Conservation (phyloP, 805 yeast species). For the Jamesozyma lodderae region DNA sequence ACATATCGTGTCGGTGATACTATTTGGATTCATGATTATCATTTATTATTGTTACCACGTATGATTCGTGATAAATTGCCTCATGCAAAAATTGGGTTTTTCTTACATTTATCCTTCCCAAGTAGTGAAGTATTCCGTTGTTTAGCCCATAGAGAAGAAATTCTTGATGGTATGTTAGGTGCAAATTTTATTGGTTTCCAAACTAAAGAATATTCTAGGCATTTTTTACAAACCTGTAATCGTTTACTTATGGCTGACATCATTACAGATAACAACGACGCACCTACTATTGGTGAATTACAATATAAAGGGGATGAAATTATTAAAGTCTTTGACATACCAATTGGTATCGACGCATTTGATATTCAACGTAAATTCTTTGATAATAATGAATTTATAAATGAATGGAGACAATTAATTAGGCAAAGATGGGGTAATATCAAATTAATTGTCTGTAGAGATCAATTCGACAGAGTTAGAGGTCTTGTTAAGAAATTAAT, state of each 20-base stretch:
- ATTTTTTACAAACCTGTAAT: slow-evolving; percentile 84
- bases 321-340: slow-evolving; percentile 47
- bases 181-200: slow-evolving; percentile 86
- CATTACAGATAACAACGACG: slow-evolving; percentile 33
- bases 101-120: slow-evolving; percentile 90
- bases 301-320: slow-evolving; percentile 50
- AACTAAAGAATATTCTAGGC: slow-evolving; percentile 85
- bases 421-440: slow-evolving; percentile 68
- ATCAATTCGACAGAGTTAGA: slow-evolving; percentile 76
- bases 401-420: slow-evolving; percentile 59
- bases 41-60: slow-evolving; percentile 73
- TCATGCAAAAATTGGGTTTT: slow-evolving; percentile 80
- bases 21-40: slow-evolving; percentile 93
- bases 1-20: slow-evolving; percentile 65
- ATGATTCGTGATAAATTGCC: slow-evolving; percentile 74
- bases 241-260: slow-evolving; percentile 77
- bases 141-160: slow-evolving; percentile 71
- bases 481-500: slow-evolving; percentile 81
- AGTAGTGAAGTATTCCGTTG: slow-evolving; percentile 92
- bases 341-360: slow-evolving; percentile 76
- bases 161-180: slow-evolving; percentile 78
- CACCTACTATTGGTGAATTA: slow-evolving; percentile 35
- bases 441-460: slow-evolving; percentile 73
- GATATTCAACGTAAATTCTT: slow-evolving; percentile 40
- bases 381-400: slow-evolving; percentile 41